Evolutionary conservation across 139 green algal genomes (phyloP).

Genomic region (Chlorella vulgaris): DNA sequence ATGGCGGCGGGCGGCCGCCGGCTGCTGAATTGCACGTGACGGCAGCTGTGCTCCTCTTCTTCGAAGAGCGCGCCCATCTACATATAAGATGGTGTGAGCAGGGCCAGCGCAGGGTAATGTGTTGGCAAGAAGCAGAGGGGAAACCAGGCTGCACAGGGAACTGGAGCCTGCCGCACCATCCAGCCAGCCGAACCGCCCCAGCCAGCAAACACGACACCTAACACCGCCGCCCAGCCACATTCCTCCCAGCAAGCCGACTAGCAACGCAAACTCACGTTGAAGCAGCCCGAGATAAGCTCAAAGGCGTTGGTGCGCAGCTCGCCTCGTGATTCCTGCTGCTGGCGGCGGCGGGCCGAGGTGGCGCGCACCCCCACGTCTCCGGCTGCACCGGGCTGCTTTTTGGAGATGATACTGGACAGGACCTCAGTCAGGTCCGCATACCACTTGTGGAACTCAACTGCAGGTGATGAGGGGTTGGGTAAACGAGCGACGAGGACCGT

Average conservation of each 20-base stretch:
- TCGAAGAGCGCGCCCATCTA: constrained; percentile 40
- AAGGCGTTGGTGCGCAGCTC: constrained; percentile 36
- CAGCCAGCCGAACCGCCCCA: too few relatives aligned
- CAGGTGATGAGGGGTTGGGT: neutral
- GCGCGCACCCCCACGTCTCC: constrained; percentile 1
- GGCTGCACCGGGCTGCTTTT: neutral
- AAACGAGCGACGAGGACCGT: neutral
- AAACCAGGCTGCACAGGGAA: too few relatives aligned
- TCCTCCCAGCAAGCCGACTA: too few relatives aligned
- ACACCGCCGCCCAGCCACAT: too few relatives aligned
- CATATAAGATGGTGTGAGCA: neutral
- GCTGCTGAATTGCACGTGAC: constrained; percentile 48
- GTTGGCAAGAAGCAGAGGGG: too few relatives aligned
- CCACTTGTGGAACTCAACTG: constrained; percentile 57
- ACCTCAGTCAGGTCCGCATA: constrained; percentile 44
- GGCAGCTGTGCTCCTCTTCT: constrained; percentile 1
- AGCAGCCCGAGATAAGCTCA: constrained; percentile 35
- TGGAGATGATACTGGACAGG: constrained; percentile 31
- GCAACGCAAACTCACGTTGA: constrained; percentile 18
- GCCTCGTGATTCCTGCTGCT: neutral
- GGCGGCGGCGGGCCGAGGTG: neutral
- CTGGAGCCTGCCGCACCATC: too few relatives aligned
- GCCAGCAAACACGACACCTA: too few relatives aligned
- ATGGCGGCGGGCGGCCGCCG: constrained; percentile 10
- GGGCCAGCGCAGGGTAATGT: neutral